A percentile compares a stretch with the other conserved stretches of the same genome.
Conservation (phyloP, 2,329 filamentous ascomycete species). For the Aspergillus sp. region DNA sequence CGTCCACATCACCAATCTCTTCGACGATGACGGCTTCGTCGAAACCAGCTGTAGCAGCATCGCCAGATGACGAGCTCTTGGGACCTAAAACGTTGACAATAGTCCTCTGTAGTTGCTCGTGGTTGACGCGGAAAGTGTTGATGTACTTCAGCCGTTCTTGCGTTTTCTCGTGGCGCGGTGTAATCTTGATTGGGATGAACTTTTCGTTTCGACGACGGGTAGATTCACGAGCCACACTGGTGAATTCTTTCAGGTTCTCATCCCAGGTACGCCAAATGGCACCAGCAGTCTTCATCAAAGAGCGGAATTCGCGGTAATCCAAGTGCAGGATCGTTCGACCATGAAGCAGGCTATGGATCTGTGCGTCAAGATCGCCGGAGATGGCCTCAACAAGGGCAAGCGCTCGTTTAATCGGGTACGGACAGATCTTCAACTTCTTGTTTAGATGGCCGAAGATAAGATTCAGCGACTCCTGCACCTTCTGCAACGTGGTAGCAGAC, state of each 20-base stretch:
- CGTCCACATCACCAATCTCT: constrained; percentile 94
- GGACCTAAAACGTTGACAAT: constrained; percentile 95
- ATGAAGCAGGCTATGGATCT: constrained; percentile 76
- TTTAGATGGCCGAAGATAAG: constrained; percentile 93
- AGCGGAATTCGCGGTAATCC: constrained; percentile 83
- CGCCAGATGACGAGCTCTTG: constrained; percentile 53
- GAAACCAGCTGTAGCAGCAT: constrained; percentile 34
- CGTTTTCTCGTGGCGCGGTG: constrained; percentile 76
- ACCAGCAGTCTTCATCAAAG: constrained; percentile 74
- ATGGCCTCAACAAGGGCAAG: constrained; percentile 95
- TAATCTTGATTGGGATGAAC: constrained; percentile 97
- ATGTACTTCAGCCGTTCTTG: constrained; percentile 92
- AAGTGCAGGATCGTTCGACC: constrained; percentile 86
- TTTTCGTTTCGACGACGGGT: constrained; percentile 91
- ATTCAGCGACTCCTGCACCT: constrained; percentile 79
- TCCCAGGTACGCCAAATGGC: constrained; percentile 91
- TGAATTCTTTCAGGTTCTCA: constrained; percentile 94
- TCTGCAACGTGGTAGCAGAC: constrained; percentile 80
- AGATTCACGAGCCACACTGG: constrained; percentile 91
- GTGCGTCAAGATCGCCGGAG: constrained; percentile 81
- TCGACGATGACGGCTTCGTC: constrained; percentile 70
- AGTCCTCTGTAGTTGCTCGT: constrained; percentile 93
- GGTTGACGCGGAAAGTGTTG: constrained; percentile 87
- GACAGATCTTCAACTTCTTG: constrained; percentile 94
- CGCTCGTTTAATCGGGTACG: constrained; percentile 87